Evolutionary conservation across 306 rosid species (phyloP), one percentile per base, ranked within the genome.

Genomic region (Canavalia gladiata): DNA sequence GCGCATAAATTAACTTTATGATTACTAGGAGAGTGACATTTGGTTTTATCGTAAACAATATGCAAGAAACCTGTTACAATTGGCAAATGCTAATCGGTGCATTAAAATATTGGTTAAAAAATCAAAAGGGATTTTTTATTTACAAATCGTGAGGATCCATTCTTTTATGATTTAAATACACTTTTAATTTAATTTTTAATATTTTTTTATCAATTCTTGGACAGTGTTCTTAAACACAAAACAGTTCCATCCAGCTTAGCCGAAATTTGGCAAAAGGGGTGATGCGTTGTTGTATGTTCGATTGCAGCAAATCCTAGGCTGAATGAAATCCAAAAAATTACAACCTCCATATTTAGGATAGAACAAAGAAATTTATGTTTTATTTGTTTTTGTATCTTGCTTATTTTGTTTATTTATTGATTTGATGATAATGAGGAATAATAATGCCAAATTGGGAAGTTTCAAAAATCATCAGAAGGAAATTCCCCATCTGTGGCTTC

Each of bases 371-470:
- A 42, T 8, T 45, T 18, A 42, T 42, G 52, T 65, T 41, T 65
- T 68, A 45, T 68, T 68, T 68, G 74, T 28, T 68, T 68, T 3
- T 43, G 56, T 9, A 45, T 43, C 39, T 18, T 0, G 7, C 18
- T 43, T 42, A 7, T 8, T 68, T 28, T 68, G 5, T 68, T 68
- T 28, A 43, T 68, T 43, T 45, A 45, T 43, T 68, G 69, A 6
- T 62, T 34, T 33, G 45, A 34, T 5, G 43, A 59, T 9, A 11
- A 31, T 1, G 28, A 25, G 35, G 51, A 69, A 47, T 31, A 72
- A 71, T 72, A 55, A 54, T n/a, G 77, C 58, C 64, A 72, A 72
- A 72, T 0, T 12, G 50, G 50, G 77, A 72, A 76, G 74, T 57
- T 76, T 69, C 86, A 69, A 59, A 76, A 50, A 4, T 3, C 50